Evolutionary conservation across 495 filamentous ascomycete genomes (phyloP).

Genomic region (Hypoxylon fuscum): DNA sequence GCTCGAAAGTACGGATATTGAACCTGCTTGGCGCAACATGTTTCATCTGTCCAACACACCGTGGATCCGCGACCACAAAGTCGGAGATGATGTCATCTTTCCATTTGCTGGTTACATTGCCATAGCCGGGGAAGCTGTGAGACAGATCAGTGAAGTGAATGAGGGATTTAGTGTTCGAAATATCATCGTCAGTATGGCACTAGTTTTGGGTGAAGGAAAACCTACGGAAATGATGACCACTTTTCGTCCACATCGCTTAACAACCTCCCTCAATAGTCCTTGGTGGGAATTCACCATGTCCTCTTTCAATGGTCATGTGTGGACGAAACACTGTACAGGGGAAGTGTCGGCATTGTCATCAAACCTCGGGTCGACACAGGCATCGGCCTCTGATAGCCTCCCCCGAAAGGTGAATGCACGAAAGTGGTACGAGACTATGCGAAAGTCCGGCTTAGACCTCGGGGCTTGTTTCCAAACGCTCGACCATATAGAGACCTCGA

Average conservation of each 20-base stretch:
- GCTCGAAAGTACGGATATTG: conserved; percentile 44
- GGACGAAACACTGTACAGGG: conserved; percentile 56
- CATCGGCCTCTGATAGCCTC: conserved; percentile 5
- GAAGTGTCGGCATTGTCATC: conserved; percentile 35
- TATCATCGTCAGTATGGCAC: conserved; percentile 40
- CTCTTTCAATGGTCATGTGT: conserved; percentile 49
- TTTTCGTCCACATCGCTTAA: conserved; percentile 48
- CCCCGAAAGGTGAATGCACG: conserved; percentile 23
- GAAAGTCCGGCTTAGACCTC: conserved; percentile 8
- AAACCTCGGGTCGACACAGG: conserved; percentile 16
- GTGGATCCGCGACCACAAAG: conserved; percentile 58
- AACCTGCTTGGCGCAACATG: conserved; percentile 54
- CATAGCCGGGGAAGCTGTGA: conserved; percentile 58
- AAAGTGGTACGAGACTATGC: conserved; percentile 37
- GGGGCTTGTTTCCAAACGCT: conserved; percentile 15
- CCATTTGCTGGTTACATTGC: conserved; percentile 59
- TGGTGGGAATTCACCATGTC: conserved; percentile 60
- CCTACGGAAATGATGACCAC: conserved; percentile 49
- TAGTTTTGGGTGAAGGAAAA: conserved; percentile 42
- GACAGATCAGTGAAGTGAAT: conserved; percentile 46
- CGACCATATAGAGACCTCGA: conserved; percentile 28
- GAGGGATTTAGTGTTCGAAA: conserved; percentile 43
- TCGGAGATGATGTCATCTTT: conserved; percentile 53
- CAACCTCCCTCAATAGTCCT: conserved; percentile 44
- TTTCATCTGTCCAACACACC: conserved; percentile 49